A percentile compares a stretch with the other conserved stretches of the same genome.
These are phyloP conservation scores for Tilletia horrida DNA, from an alignment of 1,284 basidiomycete species.

Conservation along the genomic window DNA sequence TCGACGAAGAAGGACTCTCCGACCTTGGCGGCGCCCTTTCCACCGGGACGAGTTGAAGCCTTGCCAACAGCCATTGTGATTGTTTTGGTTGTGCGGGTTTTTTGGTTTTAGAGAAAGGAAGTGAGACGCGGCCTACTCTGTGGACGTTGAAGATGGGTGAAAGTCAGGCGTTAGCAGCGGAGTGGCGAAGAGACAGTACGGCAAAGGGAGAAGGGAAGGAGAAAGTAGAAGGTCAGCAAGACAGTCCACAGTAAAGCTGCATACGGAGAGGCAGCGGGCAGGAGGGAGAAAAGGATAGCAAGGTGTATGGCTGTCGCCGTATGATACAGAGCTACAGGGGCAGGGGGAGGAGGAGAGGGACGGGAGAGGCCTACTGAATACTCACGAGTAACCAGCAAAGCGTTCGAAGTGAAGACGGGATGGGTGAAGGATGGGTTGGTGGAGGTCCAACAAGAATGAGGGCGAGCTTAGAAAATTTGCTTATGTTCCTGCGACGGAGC, in stretches of 20 bases:
- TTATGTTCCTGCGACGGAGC: no score
- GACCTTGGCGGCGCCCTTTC: conserved; percentile 62
- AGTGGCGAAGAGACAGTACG: no score
- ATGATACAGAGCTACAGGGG: neutral
- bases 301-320: neutral
- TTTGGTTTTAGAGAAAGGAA: neutral
- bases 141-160: no score
- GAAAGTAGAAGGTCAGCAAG: no score
- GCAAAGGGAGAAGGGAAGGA: no score
- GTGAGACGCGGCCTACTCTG: conserved; percentile 6
- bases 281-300: neutral
- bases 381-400: conserved; percentile 17
- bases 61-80: conserved; percentile 16
- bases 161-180: no score
- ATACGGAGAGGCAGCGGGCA: neutral
- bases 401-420: neutral
- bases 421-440: neutral
- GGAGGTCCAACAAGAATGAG: neutral
- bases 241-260: no score
- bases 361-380: conserved; percentile 16
- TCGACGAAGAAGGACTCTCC: conserved; percentile 88
- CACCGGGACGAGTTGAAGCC: conserved; percentile 8
- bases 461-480: no score
- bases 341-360: neutral
- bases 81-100: neutral